Base-by-base conservation (phyloP, 805 yeast species). In the Saccharomyces kudriavzevii region DNA sequence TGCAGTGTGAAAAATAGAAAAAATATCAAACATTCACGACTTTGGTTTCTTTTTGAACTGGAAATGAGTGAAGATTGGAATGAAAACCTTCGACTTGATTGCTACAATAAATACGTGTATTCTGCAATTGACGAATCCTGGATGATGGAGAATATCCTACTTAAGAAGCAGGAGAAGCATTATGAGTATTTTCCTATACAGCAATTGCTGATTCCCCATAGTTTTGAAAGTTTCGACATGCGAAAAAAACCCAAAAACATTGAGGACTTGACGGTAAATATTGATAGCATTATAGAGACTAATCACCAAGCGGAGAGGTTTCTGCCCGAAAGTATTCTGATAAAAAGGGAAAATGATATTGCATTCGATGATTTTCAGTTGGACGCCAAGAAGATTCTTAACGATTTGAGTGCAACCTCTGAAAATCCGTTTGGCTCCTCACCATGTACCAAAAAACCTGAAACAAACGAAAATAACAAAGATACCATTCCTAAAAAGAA, bases 1-100 rank as follows among this genome's bases (percentile, higher is more conserved):
- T 63, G 65, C 40, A 56, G 58, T 26, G 13, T 22, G 4, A 52
- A 54, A 20, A 59, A 57, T 46, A 56, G 60, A 52, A 30, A n/a
- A 10, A 27, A 49, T 6, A 14, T 58, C n/a, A 49, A 50, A 17
- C 40, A 53, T 45, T 54, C 58, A 8, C 57, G 67, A 27, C 45
- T 56, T n/a, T 66, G 69, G 67, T 61, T 68, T 25, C 56, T 70
- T 17, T 68, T 69, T 49, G 73, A 70, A 17, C 50, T 70, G 45
- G 73, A 70, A 50, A 59, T 68, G 65, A 55, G 61, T 14, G 55
- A 47, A 8, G 59, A 58, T 49, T 59, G 55, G 13, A 40, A 31
- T 11, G 57, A 58, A 14, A 69, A 67, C 52, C 56, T 68, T 11
- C 60, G 73, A 50, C 62, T 63, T 49, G 49, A 48, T 2, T 66